Evolutionary conservation across 73 alveolate genomes (phyloP), one percentile per base, ranked within the genome.

Genomic region (Durusdinium trenchii): DNA sequence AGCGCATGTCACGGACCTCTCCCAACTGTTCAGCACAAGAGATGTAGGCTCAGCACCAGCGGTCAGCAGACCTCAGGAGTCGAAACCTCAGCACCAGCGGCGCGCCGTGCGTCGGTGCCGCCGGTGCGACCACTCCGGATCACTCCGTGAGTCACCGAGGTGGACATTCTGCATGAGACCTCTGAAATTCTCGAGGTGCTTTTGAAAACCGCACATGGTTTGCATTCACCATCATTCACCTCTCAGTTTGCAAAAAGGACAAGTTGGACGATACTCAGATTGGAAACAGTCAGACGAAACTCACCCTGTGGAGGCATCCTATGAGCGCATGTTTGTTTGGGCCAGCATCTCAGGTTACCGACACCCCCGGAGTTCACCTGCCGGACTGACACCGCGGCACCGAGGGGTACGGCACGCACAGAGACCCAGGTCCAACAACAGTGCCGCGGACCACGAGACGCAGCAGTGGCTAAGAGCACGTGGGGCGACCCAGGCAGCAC

Each of bases 301-400:
- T n/a, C n/a, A n/a, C n/a, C n/a, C 23, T 48, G 47, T 45, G 82
- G 51, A 91, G 98, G 98, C 98, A 23, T 91, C 98, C 42, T 95
- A 95, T 51, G 99, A 95, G 82, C 99, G 99, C 9, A 61, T 95
- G 95, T 95, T 95, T 38, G 95, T 95, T 7, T 95, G 99, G 99
- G 99, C 26, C 57, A 52, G 40, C 35, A 48, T 28, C 93, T 54
- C 89, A 51, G 82, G 40, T n/a, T 7, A 20, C 38, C 35, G 35
- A 10, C 40, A 51, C 47, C 60, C 57, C 9, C 32, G 32, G 12
- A 14, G 52, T 36, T 2, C 28, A 35, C 60, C n/a, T n/a, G n/a
- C n/a, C n/a, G n/a, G n/a, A n/a, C n/a, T n/a, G n/a, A n/a, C n/a
- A n/a, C n/a, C n/a, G n/a, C n/a, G n/a, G n/a, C n/a, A n/a, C n/a